Conservation (phyloP, 306 rosid species). For the Lathyrus sativus region DNA sequence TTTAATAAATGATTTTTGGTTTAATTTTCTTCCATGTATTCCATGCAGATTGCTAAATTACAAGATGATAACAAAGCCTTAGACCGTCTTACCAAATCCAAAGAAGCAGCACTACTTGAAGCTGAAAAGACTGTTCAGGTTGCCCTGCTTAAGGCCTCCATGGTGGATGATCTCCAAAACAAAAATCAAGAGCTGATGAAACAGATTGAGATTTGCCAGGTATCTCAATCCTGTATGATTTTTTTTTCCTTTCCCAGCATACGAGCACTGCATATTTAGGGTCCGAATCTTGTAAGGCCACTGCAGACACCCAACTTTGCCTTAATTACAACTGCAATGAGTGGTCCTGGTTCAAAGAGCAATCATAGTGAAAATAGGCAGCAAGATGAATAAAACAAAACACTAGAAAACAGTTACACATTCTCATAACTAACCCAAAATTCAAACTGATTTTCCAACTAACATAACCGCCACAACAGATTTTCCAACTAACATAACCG, state of each 20-base stretch:
- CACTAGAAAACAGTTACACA: too few relatives aligned
- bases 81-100: constrained; percentile 86
- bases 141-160: constrained; percentile 85
- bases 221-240: constrained; percentile 6
- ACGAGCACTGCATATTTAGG: too few relatives aligned
- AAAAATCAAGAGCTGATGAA: constrained; percentile 92
- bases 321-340: too few relatives aligned
- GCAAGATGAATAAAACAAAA: too few relatives aligned
- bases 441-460: too few relatives aligned
- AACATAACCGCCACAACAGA: too few relatives aligned
- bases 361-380: too few relatives aligned
- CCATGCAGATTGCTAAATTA: constrained; percentile 38
- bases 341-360: too few relatives aligned
- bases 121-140: constrained; percentile 91
- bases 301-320: too few relatives aligned
- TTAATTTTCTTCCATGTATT: constrained; percentile 2
- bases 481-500: too few relatives aligned
- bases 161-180: constrained; percentile 92
- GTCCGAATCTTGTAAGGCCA: too few relatives aligned
- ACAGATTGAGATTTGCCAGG: constrained; percentile 62
- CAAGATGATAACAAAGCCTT: constrained; percentile 85
- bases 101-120: constrained; percentile 90
- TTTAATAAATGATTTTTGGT: constrained; percentile 5
- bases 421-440: too few relatives aligned
- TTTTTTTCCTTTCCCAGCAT: neutral